Base-by-base conservation (phyloP, 768 basidiomycete species). In the Naganishia vishniacii region DNA sequence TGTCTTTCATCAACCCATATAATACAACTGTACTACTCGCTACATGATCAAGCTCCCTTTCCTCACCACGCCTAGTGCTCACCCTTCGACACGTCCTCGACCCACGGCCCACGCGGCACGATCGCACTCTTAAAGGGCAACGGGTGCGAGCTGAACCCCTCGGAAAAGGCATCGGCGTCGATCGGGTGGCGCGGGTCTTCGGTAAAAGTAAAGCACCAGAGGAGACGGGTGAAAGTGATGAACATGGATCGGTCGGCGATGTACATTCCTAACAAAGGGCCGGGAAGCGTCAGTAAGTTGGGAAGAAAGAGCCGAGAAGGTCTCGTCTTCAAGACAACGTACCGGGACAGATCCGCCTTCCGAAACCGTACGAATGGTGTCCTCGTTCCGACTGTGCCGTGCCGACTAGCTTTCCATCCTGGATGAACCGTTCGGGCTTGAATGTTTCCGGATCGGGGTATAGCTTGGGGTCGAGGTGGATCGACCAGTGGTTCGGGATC, bases 391-490 rank as follows among this genome's bases (percentile, higher is more conserved):
- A 51, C 46, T 61, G 65, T 16, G 48, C 37, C 28, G 68, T 65
- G 11, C 68, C 68, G 29, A 56, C 12, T 48, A 66, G 44, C 31
- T 64, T 64, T 53, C 65, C 65, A 18, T 48, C 25, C 5, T 48
- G 20, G 59, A 68, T 62, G 59, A 71, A 67, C 3, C 70, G 65
- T 28, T 66, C 65, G 12, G 70, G 70, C 40, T 67, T 58, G 63
- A 70, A 71, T 31, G 46, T 16, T 28, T 70, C 51, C 1, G 69
- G 62, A 12, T 70, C 67, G 5, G 70, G 70, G 61, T 65, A 71
- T 40, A 67, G 67, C 20, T 61, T 42, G 11, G 31, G 32, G 45
- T 70, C 69, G 37, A 66, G 60, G 41, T 65, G 63, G 47, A 70
- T 68, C 0, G 69, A 46, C 69, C 69, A 70, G 26, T 67, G 66